Evolutionary conservation across 768 basidiomycete genomes (phyloP).

Genomic region (Psilocybe azurescens): DNA sequence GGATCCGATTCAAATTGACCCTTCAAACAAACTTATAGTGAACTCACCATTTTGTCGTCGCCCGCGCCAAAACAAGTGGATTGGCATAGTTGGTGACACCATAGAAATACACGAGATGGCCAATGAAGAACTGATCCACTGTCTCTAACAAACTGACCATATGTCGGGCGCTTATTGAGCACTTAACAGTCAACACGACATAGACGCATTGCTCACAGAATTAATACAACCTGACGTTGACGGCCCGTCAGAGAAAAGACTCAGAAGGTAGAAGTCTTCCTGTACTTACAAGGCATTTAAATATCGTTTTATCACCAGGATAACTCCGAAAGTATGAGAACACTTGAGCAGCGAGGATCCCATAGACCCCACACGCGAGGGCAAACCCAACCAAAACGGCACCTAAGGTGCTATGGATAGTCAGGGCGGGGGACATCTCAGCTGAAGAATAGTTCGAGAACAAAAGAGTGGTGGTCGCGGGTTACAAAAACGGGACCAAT

Average conservation of each 20-base stretch:
- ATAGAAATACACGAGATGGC: constrained; percentile 62
- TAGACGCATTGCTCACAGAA: constrained; percentile 35
- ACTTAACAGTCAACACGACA: neutral
- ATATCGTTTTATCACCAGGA: constrained; percentile 53
- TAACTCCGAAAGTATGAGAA: constrained; percentile 61
- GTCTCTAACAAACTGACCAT: constrained; percentile 53
- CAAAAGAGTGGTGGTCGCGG: constrained; percentile 15
- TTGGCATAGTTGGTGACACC: constrained; percentile 49
- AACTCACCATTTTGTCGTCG: constrained; percentile 52
- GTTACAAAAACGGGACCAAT: constrained; percentile 9
- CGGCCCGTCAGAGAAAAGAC: neutral
- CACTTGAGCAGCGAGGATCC: constrained; percentile 57
- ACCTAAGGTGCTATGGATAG: constrained; percentile 58
- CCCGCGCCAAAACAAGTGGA: constrained; percentile 37
- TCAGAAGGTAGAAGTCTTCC: neutral
- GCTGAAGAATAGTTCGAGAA: neutral
- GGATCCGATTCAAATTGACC: neutral
- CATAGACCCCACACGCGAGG: constrained; percentile 56
- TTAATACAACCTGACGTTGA: constrained; percentile 38
- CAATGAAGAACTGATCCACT: constrained; percentile 60
- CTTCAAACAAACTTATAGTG: neutral
- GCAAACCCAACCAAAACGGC: constrained; percentile 66
- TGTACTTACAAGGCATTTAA: constrained; percentile 56
- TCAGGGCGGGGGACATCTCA: constrained; percentile 17
- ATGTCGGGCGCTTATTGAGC: neutral